phyloP scores from a whole-genome alignment of 163 green algal genomes.

The Coccomyxa subellipsoidea region DNA sequence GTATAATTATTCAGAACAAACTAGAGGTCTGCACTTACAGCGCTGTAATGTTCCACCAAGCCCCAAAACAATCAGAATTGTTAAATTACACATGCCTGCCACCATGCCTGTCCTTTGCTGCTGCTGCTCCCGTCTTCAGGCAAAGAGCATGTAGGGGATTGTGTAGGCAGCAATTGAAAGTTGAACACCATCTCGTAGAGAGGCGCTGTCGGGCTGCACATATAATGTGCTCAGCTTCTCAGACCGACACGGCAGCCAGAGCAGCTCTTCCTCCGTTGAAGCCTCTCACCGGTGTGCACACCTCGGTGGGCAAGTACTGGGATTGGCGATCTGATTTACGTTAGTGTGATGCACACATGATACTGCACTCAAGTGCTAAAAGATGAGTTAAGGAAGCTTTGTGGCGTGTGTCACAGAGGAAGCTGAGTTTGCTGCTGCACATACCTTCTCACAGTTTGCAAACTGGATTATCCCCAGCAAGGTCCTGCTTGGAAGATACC shows the following conservation, averaged over 20 bases:
- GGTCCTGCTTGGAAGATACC: slow-evolving; percentile 81
- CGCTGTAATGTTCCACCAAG: neutral
- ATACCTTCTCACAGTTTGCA: slow-evolving; percentile 62
- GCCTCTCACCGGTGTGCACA: neutral
- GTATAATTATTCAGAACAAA: no score
- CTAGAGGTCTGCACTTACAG: no score
- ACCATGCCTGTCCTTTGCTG: neutral
- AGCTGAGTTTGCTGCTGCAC: neutral
- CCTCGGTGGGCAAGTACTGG: neutral
- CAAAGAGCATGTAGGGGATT: neutral
- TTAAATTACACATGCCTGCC: neutral
- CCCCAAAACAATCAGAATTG: neutral
- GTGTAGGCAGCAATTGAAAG: neutral
- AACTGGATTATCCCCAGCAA: slow-evolving; percentile 83
- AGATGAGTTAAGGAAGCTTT: neutral
- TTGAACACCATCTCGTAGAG: neutral
- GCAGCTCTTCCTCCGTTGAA: neutral
- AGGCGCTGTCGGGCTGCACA: neutral
- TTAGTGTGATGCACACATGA: neutral
- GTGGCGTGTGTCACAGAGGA: neutral
- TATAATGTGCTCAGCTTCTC: neutral
- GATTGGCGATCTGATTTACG: neutral
- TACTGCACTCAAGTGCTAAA: neutral
- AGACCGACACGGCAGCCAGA: neutral
- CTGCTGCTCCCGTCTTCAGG: neutral